phyloP scores from a whole-genome alignment of 1,139 yeast genomes.

The Lodderomyces margitis region DNA sequence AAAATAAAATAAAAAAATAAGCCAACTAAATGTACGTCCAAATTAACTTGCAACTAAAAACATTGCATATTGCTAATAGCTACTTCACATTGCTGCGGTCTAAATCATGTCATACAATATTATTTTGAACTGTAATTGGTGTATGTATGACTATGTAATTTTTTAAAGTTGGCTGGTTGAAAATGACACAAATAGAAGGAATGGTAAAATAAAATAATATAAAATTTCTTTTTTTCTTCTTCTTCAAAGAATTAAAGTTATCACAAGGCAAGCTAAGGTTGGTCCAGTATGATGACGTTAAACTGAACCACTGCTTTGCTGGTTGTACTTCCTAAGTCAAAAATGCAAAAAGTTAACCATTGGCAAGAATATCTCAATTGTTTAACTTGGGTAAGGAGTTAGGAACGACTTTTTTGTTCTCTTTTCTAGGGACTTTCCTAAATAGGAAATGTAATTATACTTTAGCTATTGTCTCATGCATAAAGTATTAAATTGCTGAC shows the following conservation, averaged over 20 bases:
- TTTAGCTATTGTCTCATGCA: neutral
- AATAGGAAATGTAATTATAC: slow-evolving; percentile 6
- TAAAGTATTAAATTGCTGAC: neutral
- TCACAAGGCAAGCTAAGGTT: neutral
- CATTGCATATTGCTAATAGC: no score
- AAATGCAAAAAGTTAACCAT: no score
- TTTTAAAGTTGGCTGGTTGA: neutral
- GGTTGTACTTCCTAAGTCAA: no score
- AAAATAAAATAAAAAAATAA: no score
- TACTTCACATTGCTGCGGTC: no score
- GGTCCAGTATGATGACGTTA: no score
- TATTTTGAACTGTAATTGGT: no score
- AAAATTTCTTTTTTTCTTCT: no score
- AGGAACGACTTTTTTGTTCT: neutral
- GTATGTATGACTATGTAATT: neutral
- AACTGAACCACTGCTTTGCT: no score
- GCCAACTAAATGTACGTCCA: no score
- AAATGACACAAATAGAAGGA: neutral
- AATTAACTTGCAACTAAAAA: no score
- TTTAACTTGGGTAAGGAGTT: neutral
- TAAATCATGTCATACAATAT: neutral
- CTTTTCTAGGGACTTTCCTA: slow-evolving; percentile 4
- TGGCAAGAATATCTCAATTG: no score
- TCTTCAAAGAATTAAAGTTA: neutral
- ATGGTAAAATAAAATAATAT: neutral